phyloP scores from a whole-genome alignment of 176 grass and related monocot genomes.

The maize (Zea mays) region Zm-B73-REFERENCE-NAM-5.0 NC_050104.1:108300001-108300500 shows the following conservation, averaged over 20 bases:
- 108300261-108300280: conserved; percentile 57
- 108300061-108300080: conserved; percentile 67
- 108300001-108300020: conserved; percentile 56
- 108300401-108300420: neutral
- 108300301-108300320: conserved; percentile 63
- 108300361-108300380: conserved; percentile 59
- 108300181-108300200: neutral
- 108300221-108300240: conserved; percentile 12
- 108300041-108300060: conserved; percentile 83
- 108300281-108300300: conserved; percentile 75
- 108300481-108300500: no score
- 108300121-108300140: conserved; percentile 77
- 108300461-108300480: no score
- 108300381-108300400: conserved; percentile 46
- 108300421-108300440: no score
- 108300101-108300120: conserved; percentile 58
- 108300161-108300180: neutral
- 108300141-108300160: neutral
- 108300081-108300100: conserved; percentile 50
- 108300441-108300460: no score
- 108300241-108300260: neutral
- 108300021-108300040: conserved; percentile 63
- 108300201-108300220: neutral
- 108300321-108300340: conserved; percentile 89
- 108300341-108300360: conserved; percentile 62